phyloP scores from a whole-genome alignment of 2,329 filamentous ascomycete genomes.

The Waltergamsia citrina region DNA sequence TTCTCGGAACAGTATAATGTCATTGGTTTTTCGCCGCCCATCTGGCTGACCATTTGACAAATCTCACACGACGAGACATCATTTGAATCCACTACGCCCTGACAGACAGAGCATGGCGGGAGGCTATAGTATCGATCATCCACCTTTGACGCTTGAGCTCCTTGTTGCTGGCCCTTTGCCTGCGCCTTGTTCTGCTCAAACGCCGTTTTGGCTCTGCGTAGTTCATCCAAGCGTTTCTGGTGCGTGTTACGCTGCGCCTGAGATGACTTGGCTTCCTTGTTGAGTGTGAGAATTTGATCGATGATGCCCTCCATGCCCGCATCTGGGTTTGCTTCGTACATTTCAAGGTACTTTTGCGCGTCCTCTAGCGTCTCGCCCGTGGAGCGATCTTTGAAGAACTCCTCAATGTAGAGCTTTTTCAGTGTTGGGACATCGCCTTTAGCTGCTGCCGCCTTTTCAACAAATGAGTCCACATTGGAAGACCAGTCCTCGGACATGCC shows the following conservation, averaged over 20 bases:
- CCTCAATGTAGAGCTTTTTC: slow-evolving; percentile 27
- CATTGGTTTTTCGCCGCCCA: slow-evolving; percentile 22
- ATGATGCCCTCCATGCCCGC: slow-evolving; percentile 22
- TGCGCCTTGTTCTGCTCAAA: slow-evolving; percentile 34
- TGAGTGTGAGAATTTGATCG: slow-evolving; percentile 19
- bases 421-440: slow-evolving; percentile 18
- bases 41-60: slow-evolving; percentile 31
- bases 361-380: slow-evolving; percentile 21
- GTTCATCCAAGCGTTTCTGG: slow-evolving; percentile 30
- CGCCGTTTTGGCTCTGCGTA: slow-evolving; percentile 36
- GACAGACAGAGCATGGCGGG: slow-evolving; percentile 30
- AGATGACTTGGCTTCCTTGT: slow-evolving; percentile 16
- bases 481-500: slow-evolving; percentile 22
- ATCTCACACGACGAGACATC: slow-evolving; percentile 31
- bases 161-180: slow-evolving; percentile 21
- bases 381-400: slow-evolving; percentile 28
- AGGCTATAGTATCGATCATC: slow-evolving; percentile 24
- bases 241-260: slow-evolving; percentile 27
- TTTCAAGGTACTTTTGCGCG: slow-evolving; percentile 29
- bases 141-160: slow-evolving; percentile 15
- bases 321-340: slow-evolving; percentile 13
- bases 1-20: slow-evolving; percentile 35
- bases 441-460: slow-evolving; percentile 19
- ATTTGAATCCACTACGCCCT: slow-evolving; percentile 18
- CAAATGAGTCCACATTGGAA: slow-evolving; percentile 20